These are phyloP conservation scores for Calocera cornea DNA, from an alignment of 768 basidiomycete genomes.

Conservation along the genomic window DNA sequence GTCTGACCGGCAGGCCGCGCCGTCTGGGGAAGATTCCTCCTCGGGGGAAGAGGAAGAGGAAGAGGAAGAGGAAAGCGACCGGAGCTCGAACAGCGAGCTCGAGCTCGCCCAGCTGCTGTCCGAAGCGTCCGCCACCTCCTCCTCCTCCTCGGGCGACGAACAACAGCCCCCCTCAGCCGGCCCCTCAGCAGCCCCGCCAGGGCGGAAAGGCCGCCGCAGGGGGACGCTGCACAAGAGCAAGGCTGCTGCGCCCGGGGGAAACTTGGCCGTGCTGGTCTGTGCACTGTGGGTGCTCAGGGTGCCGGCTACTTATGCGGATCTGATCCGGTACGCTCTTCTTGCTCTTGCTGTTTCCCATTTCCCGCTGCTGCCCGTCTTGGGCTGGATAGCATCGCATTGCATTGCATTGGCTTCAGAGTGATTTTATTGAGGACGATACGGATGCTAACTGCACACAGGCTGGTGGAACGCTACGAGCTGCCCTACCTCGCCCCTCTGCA, in stretches of 20 bases:
- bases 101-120: conserved; percentile 18
- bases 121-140: conserved; percentile 10
- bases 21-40: conserved; percentile 15
- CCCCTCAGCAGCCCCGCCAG: neutral
- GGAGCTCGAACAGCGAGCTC: conserved; percentile 19
- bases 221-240: conserved; percentile 10
- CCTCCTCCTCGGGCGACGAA: conserved; percentile 8
- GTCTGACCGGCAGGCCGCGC: no score
- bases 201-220: conserved; percentile 2
- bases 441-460: conserved; percentile 27
- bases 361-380: no score
- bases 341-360: no score
- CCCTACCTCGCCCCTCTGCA: conserved; percentile 67
- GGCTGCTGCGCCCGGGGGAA: conserved; percentile 31
- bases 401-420: no score
- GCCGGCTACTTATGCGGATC: conserved; percentile 61
- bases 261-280: conserved; percentile 54
- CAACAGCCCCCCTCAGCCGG: conserved; percentile 5
- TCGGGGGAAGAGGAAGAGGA: conserved; percentile 7
- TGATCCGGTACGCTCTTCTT: conserved; percentile 43
- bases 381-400: no score
- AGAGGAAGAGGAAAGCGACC: conserved; percentile 11
- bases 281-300: conserved; percentile 70
- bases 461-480: conserved; percentile 59
- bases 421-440: no score